Evolutionary conservation across 2,329 filamentous ascomycete species (phyloP), one percentile per base, ranked within the genome.

Genomic region (Sordariomycetes sp.): DNA sequence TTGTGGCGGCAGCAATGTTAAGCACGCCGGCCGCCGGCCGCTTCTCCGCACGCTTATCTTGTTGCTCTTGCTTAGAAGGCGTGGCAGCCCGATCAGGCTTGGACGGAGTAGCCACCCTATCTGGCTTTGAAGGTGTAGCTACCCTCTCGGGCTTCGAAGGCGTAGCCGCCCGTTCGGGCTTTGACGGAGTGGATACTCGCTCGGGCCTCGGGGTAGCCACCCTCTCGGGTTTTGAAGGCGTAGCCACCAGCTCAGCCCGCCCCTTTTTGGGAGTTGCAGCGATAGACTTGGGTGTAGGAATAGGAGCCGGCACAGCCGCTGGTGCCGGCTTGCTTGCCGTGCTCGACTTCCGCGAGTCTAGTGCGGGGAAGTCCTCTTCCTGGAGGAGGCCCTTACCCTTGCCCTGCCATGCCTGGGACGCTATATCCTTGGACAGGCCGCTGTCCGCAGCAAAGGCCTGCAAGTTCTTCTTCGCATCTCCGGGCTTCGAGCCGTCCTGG

Each of bases 311-410:
- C 12, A 71, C 74, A 1, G 73, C 65, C 3, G 72, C 64, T 22
- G 70, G 61, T 1, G 66, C 68, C 0, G 70, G 68, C 3, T 70
- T 66, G 48, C 68, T 64, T 24, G 63, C 53, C 43, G 74, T 71
- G 51, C 69, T 67, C 10, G 66, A 59, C 60, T 75, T 78, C 24
- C 74, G 69, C 11, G 78, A 72, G 60, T 79, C 75, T 6, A 86
- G 70, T 3, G 81, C 78, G 12, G 84, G 84, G 63, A 86, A 87
- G 62, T 87, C 83, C 63, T 86, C 82, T 25, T 84, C 80, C 60
- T 83, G 77, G 52, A 85, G 68, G 34, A 78, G 60, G 16, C 66
- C 59, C 59, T 70, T 70, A 3, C 67, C 62, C 61, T 73, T 71
- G 16, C 65, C n/a, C 8, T 24, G 46, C 24, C 48, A 28, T n/a